These are phyloP conservation scores for Meira miltonrushii DNA, from an alignment of 1,284 basidiomycete genomes.

Conservation along the genomic window DNA sequence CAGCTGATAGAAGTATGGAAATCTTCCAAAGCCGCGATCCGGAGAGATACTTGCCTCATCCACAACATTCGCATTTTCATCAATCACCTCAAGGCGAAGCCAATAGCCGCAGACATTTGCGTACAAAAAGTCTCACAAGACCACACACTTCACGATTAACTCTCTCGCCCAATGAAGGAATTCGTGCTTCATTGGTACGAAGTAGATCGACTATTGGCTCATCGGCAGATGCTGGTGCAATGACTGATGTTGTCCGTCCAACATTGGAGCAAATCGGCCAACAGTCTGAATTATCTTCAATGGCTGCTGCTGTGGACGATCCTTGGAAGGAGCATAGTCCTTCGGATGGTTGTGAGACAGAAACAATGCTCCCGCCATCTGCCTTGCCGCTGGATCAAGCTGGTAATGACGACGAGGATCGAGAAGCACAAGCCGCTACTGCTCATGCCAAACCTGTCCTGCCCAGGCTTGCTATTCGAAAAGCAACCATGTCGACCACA, in stretches of 20 bases:
- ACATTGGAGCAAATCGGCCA: not conserved
- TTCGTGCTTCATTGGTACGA: not conserved
- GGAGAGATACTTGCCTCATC: conserved; percentile 35
- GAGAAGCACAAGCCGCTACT: conserved; percentile 1
- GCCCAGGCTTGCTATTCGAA: not conserved
- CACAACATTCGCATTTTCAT: conserved; percentile 20
- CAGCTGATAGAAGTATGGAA: conserved; percentile 32
- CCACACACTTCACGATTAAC: not conserved
- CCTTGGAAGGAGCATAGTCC: conserved; percentile 36
- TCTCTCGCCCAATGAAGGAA: not conserved
- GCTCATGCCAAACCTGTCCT: conserved; percentile 13
- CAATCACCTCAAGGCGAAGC: not conserved
- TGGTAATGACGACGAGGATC: conserved; percentile 9
- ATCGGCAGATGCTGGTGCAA: not conserved
- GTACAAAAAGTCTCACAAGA: not conserved
- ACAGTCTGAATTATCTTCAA: conserved; percentile 6
- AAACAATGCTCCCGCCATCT: conserved; percentile 22
- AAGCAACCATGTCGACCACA: not conserved
- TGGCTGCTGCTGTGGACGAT: conserved; percentile 27
- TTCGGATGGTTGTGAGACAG: conserved; percentile 25
- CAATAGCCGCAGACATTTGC: not conserved
- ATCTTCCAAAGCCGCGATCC: conserved; percentile 41
- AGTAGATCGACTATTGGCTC: not conserved
- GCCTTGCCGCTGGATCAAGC: conserved; percentile 15
- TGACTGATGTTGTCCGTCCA: not conserved